These are phyloP conservation scores for Phytophthora boehmeriae DNA, from an alignment of 352 stramenopile genomes.

Conservation along the genomic window DNA sequence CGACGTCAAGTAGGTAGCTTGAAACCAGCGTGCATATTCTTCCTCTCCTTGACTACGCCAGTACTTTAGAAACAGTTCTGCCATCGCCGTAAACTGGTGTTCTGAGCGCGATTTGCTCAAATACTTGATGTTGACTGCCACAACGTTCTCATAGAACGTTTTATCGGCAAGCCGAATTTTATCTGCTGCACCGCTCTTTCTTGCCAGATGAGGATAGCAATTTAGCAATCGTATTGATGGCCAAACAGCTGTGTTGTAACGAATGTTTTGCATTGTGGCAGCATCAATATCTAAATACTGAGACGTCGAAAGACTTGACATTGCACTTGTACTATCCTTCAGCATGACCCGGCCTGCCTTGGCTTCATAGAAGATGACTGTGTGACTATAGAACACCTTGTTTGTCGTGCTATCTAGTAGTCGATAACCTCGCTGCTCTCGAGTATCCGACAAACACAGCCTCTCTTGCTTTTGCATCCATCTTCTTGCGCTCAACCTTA, in stretches of 20 bases:
- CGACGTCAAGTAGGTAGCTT: background rate
- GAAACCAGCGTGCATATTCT: background rate
- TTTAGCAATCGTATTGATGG: constrained; percentile 15
- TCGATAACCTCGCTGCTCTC: no score
- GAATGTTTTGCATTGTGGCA: no score
- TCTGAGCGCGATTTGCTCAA: constrained; percentile 4
- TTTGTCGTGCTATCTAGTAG: no score
- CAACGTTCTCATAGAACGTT: constrained; percentile 2
- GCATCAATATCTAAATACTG: constrained; percentile 23
- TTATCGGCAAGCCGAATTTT: background rate
- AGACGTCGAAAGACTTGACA: no score
- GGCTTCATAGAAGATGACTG: no score
- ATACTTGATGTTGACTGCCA: constrained; percentile 16
- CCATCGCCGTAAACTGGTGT: constrained; percentile 1
- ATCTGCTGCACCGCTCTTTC: constrained; percentile 18
- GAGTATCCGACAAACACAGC: no score
- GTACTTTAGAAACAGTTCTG: background rate
- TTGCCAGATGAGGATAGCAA: constrained; percentile 16
- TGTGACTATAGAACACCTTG: no score
- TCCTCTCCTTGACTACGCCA: background rate
- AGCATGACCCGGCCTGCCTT: no score
- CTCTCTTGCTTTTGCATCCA: no score
- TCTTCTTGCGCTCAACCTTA: no score
- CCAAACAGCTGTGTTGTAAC: constrained; percentile 12
- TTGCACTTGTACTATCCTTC: no score